phyloP scores from a whole-genome alignment of 2,329 filamentous ascomycete species.

The Penicillium sp. region DNA sequence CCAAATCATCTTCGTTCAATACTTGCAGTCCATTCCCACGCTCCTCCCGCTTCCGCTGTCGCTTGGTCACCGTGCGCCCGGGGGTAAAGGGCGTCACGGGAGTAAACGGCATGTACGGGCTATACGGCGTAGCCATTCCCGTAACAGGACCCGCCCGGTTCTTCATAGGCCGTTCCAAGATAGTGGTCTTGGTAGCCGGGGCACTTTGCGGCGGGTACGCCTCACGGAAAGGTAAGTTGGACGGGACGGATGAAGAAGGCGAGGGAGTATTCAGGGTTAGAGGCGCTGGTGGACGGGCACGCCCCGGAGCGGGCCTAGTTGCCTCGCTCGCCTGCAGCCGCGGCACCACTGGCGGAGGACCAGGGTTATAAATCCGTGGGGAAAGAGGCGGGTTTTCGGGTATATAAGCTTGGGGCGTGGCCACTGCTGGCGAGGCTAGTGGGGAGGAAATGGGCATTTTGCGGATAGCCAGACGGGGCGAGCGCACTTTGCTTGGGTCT shows the following conservation, averaged over 20 bases:
- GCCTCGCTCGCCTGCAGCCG: conserved; percentile 14
- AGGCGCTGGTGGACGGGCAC: conserved; percentile 31
- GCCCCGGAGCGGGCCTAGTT: conserved; percentile 15
- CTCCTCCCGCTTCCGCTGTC: conserved; percentile 44
- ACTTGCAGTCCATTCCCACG: conserved; percentile 47
- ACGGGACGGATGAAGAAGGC: conserved; percentile 30
- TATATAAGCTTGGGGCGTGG: conserved; percentile 45
- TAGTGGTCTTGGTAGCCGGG: conserved; percentile 51
- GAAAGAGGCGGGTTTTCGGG: conserved; percentile 57
- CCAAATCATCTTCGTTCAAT: conserved; percentile 48
- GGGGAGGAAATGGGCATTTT: conserved; percentile 61
- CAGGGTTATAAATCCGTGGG: conserved; percentile 57
- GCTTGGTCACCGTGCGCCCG: conserved; percentile 46
- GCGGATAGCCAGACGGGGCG: conserved; percentile 46
- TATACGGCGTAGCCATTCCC: conserved; percentile 51
- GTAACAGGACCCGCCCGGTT: conserved; percentile 44
- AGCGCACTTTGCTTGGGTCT: conserved; percentile 45
- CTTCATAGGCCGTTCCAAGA: conserved; percentile 46
- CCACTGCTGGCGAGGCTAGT: conserved; percentile 48
- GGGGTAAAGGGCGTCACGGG: conserved; percentile 52
- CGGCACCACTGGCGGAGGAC: conserved; percentile 56
- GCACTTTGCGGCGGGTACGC: conserved; percentile 46
- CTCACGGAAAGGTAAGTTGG: conserved; percentile 44
- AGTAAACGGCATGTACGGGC: conserved; percentile 53
- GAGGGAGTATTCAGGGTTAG: conserved; percentile 32